Evolutionary conservation across 441 rosid species (phyloP).

Genomic region (Gossypium aridum): DNA sequence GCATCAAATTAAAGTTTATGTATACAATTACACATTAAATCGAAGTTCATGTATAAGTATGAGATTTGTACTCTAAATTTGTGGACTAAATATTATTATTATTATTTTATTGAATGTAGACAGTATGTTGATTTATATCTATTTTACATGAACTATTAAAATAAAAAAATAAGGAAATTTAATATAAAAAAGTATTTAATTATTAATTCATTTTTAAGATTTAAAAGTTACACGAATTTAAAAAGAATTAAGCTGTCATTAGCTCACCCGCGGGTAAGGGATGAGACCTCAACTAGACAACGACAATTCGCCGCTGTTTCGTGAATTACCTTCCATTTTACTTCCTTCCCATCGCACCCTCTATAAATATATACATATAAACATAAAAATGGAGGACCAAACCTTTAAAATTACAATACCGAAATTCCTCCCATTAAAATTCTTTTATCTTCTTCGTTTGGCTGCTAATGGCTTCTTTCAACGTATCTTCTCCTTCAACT

Average conservation of each 20-base stretch:
- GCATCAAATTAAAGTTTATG: too few relatives aligned
- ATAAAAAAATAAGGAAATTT: too few relatives aligned
- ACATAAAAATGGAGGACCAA: not conserved
- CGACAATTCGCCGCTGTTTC: constrained; percentile 24
- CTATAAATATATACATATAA: constrained; percentile 3
- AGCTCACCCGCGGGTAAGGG: not conserved
- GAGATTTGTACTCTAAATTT: too few relatives aligned
- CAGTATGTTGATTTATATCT: too few relatives aligned
- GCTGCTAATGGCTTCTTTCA: constrained; percentile 49
- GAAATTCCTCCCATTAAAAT: not conserved
- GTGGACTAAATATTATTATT: too few relatives aligned
- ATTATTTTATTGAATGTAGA: too few relatives aligned
- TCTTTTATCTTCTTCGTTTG: constrained; percentile 1
- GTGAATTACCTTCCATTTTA: constrained; percentile 10
- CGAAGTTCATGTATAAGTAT: too few relatives aligned
- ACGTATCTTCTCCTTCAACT: constrained; percentile 42
- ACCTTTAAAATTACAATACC: not conserved
- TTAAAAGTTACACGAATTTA: not conserved
- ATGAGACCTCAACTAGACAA: not conserved
- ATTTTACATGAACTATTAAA: too few relatives aligned
- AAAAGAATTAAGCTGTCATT: not conserved
- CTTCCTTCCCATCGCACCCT: constrained; percentile 12
- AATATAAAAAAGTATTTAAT: too few relatives aligned
- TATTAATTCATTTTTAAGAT: too few relatives aligned
- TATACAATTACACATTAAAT: too few relatives aligned